Evolutionary conservation across 2,329 filamentous ascomycete species (phyloP).

Genomic region (Aspergillus sp.): DNA sequence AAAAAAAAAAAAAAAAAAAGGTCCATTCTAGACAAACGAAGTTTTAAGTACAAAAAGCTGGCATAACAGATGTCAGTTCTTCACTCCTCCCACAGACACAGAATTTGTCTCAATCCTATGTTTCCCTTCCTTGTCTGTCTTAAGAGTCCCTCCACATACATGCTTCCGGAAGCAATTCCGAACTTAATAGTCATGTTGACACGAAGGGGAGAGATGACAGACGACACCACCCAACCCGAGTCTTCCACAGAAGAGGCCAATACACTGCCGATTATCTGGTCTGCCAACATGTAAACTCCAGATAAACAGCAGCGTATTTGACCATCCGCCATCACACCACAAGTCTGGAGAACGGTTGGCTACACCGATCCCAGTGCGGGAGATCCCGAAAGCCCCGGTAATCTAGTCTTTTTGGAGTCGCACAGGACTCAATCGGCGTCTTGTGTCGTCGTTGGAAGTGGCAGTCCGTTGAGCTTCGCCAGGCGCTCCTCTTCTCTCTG

Average conservation of each 20-base stretch:
- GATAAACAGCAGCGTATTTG: constrained; percentile 14
- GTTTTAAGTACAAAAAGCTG: constrained; percentile 26
- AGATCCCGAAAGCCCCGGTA: constrained; percentile 24
- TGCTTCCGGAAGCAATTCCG: constrained; percentile 5
- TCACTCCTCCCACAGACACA: constrained; percentile 22
- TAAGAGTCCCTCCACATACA: constrained; percentile 9
- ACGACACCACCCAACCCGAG: constrained; percentile 13
- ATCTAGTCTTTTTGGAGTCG: constrained; percentile 14
- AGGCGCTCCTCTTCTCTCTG: constrained; percentile 73
- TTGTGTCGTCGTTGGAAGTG: constrained; percentile 13
- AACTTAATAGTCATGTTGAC: constrained; percentile 4
- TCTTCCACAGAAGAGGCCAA: constrained; percentile 19
- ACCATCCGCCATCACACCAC: constrained; percentile 22
- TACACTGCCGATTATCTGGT: constrained; percentile 9
- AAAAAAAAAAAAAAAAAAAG: constrained; percentile 10
- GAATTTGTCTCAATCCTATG: constrained; percentile 18
- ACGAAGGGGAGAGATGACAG: constrained; percentile 11
- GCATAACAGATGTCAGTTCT: constrained; percentile 26
- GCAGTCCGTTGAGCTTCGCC: constrained; percentile 28
- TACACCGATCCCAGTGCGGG: constrained; percentile 14
- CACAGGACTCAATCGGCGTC: constrained; percentile 22
- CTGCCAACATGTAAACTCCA: background rate
- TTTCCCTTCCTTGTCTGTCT: constrained; percentile 11
- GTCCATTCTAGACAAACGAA: constrained; percentile 18
- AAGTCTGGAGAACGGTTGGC: constrained; percentile 13